These are phyloP conservation scores for Rhytidhysteron rufulum DNA, from an alignment of 2,329 filamentous ascomycete genomes.

Conservation along the genomic window DNA sequence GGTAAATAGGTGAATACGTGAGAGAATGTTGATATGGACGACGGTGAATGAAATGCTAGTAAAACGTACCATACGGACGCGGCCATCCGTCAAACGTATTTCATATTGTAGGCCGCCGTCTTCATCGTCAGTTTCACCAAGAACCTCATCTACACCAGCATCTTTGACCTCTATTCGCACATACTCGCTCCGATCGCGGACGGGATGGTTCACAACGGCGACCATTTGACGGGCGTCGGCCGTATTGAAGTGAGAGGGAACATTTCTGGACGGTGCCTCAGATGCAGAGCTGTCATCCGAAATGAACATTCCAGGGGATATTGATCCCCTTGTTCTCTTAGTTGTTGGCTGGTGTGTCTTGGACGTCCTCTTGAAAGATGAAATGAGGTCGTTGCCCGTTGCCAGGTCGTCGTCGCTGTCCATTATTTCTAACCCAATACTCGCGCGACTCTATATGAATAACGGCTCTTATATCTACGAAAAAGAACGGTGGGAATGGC, in stretches of 20 bases:
- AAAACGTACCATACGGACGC: constrained; percentile 39
- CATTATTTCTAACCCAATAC: too few species aligned
- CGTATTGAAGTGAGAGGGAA: background rate
- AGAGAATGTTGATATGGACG: background rate
- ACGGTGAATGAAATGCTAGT: background rate
- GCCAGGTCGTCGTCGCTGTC: constrained; percentile 19
- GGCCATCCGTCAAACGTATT: constrained; percentile 40
- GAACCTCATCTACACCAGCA: constrained; percentile 35
- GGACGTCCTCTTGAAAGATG: constrained; percentile 13
- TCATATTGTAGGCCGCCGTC: constrained; percentile 34
- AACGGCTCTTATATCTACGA: too few species aligned
- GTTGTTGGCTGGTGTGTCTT: background rate
- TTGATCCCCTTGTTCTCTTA: constrained; percentile 6
- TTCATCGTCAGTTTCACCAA: constrained; percentile 32
- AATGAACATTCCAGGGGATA: constrained; percentile 11
- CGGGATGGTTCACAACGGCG: constrained; percentile 22
- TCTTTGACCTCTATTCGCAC: constrained; percentile 23
- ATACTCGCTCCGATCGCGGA: constrained; percentile 29
- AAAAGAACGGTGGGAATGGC: too few species aligned
- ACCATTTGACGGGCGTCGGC: constrained; percentile 11
- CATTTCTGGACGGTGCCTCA: background rate
- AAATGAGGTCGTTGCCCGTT: constrained; percentile 18
- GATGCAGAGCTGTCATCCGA: constrained; percentile 11
- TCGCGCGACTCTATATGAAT: too few species aligned
- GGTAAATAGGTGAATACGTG: too few species aligned